Conservation (phyloP, 306 rosid species). For the Vigna radiata region DNA sequence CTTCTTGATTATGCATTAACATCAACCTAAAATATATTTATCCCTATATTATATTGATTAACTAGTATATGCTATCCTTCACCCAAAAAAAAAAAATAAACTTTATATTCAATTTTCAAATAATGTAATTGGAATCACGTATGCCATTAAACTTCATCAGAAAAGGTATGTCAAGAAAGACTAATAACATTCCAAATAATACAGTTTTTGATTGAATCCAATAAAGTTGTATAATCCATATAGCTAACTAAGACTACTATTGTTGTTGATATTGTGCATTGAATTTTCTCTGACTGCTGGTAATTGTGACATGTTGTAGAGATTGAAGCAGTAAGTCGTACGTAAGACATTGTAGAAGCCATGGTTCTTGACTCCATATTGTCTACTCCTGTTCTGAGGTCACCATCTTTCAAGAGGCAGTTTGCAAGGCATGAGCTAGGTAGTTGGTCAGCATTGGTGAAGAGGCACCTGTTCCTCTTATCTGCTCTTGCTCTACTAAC, state of each 20-base stretch:
- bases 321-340: constrained; percentile 50
- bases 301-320: constrained; percentile 33
- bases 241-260: background rate
- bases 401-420: constrained; percentile 69
- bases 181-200: background rate
- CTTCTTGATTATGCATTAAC: constrained; percentile 14
- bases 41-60: background rate
- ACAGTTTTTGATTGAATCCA: background rate
- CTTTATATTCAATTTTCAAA: too few species aligned
- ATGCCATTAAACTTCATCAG: background rate
- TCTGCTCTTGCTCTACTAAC: constrained; percentile 62
- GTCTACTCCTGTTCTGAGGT: constrained; percentile 66
- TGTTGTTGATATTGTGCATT: background rate
- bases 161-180: background rate
- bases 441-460: constrained; percentile 70
- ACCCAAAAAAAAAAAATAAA: background rate
- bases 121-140: background rate
- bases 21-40: too few species aligned
- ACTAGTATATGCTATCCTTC: background rate
- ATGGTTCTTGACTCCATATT: constrained; percentile 79
- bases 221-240: background rate
- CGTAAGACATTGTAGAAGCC: constrained; percentile 48
- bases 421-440: constrained; percentile 67
- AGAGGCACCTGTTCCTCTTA: constrained; percentile 79
- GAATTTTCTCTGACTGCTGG: background rate